phyloP scores from a whole-genome alignment of 768 basidiomycete genomes.

The Boletus reticulatus region DNA sequence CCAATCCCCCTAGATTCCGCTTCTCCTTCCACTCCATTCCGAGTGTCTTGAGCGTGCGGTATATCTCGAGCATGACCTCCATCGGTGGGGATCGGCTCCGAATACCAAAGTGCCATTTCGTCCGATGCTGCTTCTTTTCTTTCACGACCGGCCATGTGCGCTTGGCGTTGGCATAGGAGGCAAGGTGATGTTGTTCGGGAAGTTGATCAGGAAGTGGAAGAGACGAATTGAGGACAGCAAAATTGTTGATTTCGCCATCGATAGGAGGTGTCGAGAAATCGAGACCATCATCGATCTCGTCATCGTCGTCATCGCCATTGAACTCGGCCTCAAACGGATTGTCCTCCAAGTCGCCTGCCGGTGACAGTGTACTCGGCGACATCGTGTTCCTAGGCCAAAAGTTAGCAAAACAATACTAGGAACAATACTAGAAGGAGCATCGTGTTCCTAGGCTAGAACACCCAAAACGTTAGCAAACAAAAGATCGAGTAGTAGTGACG shows the following conservation, averaged over 20 bases:
- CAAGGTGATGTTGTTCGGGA: conserved; percentile 68
- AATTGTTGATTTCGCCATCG: conserved; percentile 51
- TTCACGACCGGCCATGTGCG: conserved; percentile 44
- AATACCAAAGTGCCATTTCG: conserved; percentile 98
- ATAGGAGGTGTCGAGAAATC: conserved; percentile 45
- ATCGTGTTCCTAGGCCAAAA: conserved; percentile 64
- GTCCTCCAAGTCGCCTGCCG: conserved; percentile 61
- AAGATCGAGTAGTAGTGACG: not conserved
- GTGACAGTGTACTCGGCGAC: conserved; percentile 67
- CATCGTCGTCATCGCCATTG: conserved; percentile 39
- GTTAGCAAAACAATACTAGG: too few species aligned
- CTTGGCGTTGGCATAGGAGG: conserved; percentile 59
- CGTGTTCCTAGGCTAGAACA: conserved; percentile 60
- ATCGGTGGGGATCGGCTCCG: conserved; percentile 92
- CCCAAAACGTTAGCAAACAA: conserved; percentile 1
- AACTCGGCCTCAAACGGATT: conserved; percentile 85
- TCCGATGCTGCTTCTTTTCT: conserved; percentile 71
- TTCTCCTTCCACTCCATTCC: conserved; percentile 99
- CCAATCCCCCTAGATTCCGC: conserved; percentile 69
- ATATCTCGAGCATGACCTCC: conserved; percentile 99
- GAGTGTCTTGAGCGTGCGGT: conserved; percentile 82
- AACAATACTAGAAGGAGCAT: too few species aligned
- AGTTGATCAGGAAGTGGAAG: conserved; percentile 68
- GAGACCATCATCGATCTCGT: conserved; percentile 55
- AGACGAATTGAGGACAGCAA: conserved; percentile 86